Evolutionary conservation across 148 eudicot species (phyloP), one percentile per base, ranked within the genome.

Genomic region (Nepenthes gracilis): DNA sequence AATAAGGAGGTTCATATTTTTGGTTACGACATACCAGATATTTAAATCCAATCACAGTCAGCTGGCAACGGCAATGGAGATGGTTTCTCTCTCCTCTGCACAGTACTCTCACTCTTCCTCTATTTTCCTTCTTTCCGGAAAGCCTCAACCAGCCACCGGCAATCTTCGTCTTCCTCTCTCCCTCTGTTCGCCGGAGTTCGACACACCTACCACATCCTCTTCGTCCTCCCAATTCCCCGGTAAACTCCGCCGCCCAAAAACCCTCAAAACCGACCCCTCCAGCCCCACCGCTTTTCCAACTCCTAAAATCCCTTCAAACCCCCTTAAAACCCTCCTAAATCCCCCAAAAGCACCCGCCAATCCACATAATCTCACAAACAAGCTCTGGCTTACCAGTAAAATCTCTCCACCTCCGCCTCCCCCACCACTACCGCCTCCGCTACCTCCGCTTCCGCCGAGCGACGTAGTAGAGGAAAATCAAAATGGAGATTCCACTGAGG

Each of bases 321-420:
- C 66, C 56, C 83, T 92, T 54, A 85, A 81, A 72, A 58, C 49
- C 63, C 74, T 80, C 54, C 33, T 72, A 9, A 57, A 40, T 62
- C 75, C 84, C 71, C 75, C 70, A 47, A 57, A 1, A 62, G 52
- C 66, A 64, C 70, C 45, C 37, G 3, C 23, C 47, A n/a, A 32
- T 60, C 64, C 66, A 36, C 11, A 61, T 47, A 45, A 54, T 32
- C 73, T 78, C 65, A 78, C 75, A 50, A 2, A 66, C 8, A 78
- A 78, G 78, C 95, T 93, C 56, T 75, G 98, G 79, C 74, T 93
- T 54, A 84, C 95, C 49, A 84, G 85, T 66, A 81, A 78, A 60
- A 80, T 93, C 71, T 81, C 86, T 36, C 96, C 97, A 2, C 94
- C 90, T 1, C 96, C 87, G 0, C 77, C 78, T 0, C 85, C 87